Evolutionary conservation across 164 flowering plant genomes (phyloP).

Genomic region (Kingdonia uniflora): DNA sequence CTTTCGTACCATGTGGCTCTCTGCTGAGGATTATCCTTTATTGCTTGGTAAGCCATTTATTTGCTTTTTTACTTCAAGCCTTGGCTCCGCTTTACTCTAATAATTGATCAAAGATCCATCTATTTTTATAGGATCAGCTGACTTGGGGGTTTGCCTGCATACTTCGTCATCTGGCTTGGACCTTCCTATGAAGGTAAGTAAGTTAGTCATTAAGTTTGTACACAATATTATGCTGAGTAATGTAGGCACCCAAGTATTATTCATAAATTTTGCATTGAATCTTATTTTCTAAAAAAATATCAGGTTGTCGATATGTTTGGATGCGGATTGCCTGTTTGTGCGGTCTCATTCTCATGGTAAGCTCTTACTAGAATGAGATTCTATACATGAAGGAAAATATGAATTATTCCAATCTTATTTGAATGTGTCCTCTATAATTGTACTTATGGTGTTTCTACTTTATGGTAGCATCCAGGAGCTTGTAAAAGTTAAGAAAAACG

Average conservation of each 20-base stretch:
- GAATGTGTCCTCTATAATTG: too few species aligned
- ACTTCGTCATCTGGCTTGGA: conserved; percentile 97
- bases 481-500: conserved; percentile 63
- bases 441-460: too few species aligned
- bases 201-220: neutral
- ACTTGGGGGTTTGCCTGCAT: conserved; percentile 86
- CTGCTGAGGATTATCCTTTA: conserved; percentile 88
- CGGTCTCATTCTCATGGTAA: conserved; percentile 93
- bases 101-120: neutral
- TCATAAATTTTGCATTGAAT: neutral
- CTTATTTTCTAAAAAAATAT: conserved; percentile 1
- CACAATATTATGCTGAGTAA: too few species aligned
- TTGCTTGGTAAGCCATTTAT: conserved; percentile 54
- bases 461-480: conserved; percentile 67
- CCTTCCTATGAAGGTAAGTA: conserved; percentile 90
- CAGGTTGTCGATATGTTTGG: conserved; percentile 99
- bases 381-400: too few species aligned
- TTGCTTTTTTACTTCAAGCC: neutral
- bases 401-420: too few species aligned
- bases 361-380: conserved; percentile 1
- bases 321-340: conserved; percentile 96
- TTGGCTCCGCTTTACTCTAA: neutral
- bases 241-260: too few species aligned
- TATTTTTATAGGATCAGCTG: conserved; percentile 70
- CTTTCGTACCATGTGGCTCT: conserved; percentile 94